Conservation (phyloP, 345 rosid species). For the Eutrema heterophyllum region DNA sequence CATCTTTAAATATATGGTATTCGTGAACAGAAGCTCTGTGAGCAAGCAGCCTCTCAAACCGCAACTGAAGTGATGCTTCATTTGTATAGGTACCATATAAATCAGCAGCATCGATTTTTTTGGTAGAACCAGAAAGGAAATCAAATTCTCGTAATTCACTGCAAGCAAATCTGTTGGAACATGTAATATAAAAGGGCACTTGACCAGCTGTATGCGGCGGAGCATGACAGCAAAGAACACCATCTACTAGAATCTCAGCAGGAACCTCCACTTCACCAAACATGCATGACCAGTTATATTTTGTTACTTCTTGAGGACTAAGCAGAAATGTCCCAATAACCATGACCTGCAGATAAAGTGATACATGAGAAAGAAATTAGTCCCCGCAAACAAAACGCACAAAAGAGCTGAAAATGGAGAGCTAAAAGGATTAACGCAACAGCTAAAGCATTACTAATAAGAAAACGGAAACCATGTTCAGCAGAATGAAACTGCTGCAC, state of each 20-base stretch:
- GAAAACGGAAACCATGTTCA: neutral
- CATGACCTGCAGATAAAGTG: slow-evolving; percentile 48
- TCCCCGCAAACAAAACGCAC: neutral
- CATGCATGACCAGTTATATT: slow-evolving; percentile 88
- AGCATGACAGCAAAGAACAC: slow-evolving; percentile 68
- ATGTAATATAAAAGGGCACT: slow-evolving; percentile 85
- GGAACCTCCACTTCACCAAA: slow-evolving; percentile 97
- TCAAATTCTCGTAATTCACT: slow-evolving; percentile 95
- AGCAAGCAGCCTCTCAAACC: slow-evolving; percentile 54
- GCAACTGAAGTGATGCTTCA: slow-evolving; percentile 47
- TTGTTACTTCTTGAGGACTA: slow-evolving; percentile 50
- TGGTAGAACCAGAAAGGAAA: slow-evolving; percentile 45
- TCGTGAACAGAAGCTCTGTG: slow-evolving; percentile 29
- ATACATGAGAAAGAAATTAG: neutral
- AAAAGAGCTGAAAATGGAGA: neutral
- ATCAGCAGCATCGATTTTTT: slow-evolving; percentile 38
- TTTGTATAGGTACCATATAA: slow-evolving; percentile 34
- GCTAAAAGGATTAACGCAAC: neutral
- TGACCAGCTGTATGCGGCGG: slow-evolving; percentile 64
- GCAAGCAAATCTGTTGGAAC: slow-evolving; percentile 89
- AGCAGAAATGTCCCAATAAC: slow-evolving; percentile 65
- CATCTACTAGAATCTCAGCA: slow-evolving; percentile 65
- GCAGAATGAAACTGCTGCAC: neutral
- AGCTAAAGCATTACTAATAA: neutral
- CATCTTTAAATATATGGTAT: slow-evolving; percentile 37